phyloP scores from a whole-genome alignment of 2,329 filamentous ascomycete species.

The Lachnum nothofagi region DNA sequence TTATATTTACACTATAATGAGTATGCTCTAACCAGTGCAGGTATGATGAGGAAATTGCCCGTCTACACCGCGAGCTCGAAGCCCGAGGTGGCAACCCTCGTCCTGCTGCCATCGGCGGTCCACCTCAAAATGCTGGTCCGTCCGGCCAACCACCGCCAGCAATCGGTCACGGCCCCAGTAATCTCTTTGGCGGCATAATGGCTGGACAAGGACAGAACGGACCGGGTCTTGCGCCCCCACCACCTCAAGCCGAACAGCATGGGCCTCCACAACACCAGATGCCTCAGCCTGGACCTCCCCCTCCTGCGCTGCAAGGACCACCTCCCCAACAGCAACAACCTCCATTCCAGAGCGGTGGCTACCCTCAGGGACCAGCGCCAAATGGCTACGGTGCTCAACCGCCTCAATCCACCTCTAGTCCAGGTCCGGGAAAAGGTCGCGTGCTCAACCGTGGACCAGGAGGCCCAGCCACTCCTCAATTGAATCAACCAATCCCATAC shows the following conservation, averaged over 20 bases:
- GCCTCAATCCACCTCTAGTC: slow-evolving; percentile 79
- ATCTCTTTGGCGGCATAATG: slow-evolving; percentile 95
- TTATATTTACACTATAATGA: not conserved
- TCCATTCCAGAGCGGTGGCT: slow-evolving; percentile 59
- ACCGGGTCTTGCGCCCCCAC: slow-evolving; percentile 68
- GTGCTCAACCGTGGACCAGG: slow-evolving; percentile 62
- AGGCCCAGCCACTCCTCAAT: slow-evolving; percentile 83
- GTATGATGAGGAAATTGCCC: slow-evolving; percentile 86
- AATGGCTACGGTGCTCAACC: slow-evolving; percentile 77
- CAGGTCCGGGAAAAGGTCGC: slow-evolving; percentile 69
- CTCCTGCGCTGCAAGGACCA: slow-evolving; percentile 40
- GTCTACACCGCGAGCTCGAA: slow-evolving; percentile 83
- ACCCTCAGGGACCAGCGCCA: slow-evolving; percentile 50
- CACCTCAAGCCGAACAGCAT: slow-evolving; percentile 58
- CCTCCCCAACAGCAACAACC: slow-evolving; percentile 56
- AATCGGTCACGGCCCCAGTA: slow-evolving; percentile 81
- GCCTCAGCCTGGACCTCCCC: slow-evolving; percentile 63
- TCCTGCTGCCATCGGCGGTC: slow-evolving; percentile 66
- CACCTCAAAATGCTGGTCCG: slow-evolving; percentile 71
- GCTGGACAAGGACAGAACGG: slow-evolving; percentile 79
- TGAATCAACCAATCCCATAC: slow-evolving; percentile 82
- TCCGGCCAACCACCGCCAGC: slow-evolving; percentile 79
- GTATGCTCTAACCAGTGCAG: slow-evolving; percentile 42
- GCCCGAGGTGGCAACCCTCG: slow-evolving; percentile 58
- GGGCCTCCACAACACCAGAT: slow-evolving; percentile 56